Evolutionary conservation across 2,329 filamentous ascomycete species (phyloP), one percentile per base, ranked within the genome.

Genomic region (Trichoderma asperellum): DNA sequence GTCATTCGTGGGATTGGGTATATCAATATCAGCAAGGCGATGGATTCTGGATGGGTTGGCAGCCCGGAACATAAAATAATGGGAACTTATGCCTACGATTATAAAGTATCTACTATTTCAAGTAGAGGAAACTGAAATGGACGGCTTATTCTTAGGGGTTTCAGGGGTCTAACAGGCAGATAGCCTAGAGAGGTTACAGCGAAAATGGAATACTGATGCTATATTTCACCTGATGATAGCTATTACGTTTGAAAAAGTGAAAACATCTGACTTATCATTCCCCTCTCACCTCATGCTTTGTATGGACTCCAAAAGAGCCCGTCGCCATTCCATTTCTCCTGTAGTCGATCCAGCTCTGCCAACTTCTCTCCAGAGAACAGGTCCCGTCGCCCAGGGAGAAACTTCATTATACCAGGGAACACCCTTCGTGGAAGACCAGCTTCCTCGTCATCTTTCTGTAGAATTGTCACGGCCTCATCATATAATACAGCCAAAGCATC

Each of bases 281-380:
- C 29, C n/a, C 27, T 4, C n/a, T 27, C 14, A 4, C 21, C 18
- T 68, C n/a, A 65, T 24, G 11, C 37, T 47, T 60, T 61, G 59
- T 72, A 75, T 11, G 75, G 75, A 29, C 63, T 75, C 76, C 76
- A 77, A 61, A 78, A 78, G 0, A 77, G 14, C 0, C 71, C 69
- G 0, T 74, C 71, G 5, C 57, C 18, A 65, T 78, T 75, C 76
- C 76, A 78, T 7, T 29, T 47, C 55, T 21, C 40, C 65, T 77
- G 76, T 6, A 74, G 55, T n/a, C 43, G 63, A 37, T 14, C 71
- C 27, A 76, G 21, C 53, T 72, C 68, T 7, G 55, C 68, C 34
- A 76, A 37, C 35, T 58, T 73, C 1, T 72, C 70, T 1, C 61
- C 34, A 7, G 63, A 58, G 40, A 73, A 73, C 60, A 77, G 62